A percentile compares a stretch with the other conserved stretches of the same genome.
phyloP scores from a whole-genome alignment of 805 yeast genomes.

The Lachancea lanzarotensis region DNA sequence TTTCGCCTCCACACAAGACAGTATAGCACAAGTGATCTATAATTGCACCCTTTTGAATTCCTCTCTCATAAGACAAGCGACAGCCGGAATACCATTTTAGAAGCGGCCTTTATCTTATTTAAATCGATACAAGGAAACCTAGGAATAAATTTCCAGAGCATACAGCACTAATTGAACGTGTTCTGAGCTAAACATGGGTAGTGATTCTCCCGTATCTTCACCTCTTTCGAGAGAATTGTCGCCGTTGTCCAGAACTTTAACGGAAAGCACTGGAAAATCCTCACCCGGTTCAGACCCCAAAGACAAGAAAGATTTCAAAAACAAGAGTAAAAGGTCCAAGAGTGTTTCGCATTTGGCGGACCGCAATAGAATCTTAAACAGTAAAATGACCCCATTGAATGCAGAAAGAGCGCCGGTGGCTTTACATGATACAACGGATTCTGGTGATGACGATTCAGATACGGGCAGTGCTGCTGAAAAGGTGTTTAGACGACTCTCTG shows the following conservation, averaged over 20 bases:
- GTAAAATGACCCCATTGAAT: constrained; percentile 3
- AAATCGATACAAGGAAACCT: too few relatives aligned
- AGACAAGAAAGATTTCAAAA: constrained; percentile 2
- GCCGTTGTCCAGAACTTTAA: constrained; percentile 4
- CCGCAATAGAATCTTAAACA: constrained; percentile 4
- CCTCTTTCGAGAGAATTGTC: constrained; percentile 5
- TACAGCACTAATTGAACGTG: too few relatives aligned
- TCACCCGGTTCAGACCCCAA: background rate
- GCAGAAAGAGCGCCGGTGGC: background rate
- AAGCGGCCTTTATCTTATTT: too few relatives aligned
- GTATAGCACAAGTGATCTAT: background rate
- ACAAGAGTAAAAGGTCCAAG: constrained; percentile 6
- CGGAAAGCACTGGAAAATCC: background rate
- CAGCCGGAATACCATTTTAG: too few relatives aligned
- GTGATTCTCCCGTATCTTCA: constrained; percentile 1
- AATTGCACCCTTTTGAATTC: background rate
- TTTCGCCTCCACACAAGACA: too few relatives aligned
- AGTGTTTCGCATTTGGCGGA: constrained; percentile 8
- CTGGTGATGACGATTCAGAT: constrained; percentile 1
- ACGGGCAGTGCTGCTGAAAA: constrained; percentile 4
- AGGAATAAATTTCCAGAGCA: too few relatives aligned
- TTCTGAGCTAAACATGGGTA: constrained; percentile 1
- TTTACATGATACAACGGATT: background rate
- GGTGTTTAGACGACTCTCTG: constrained; percentile 15
- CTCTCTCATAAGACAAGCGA: background rate